Evolutionary conservation across 225 moss, liverwort and hornwort species (phyloP).

Genomic region (Physcomitrium patens): DNA sequence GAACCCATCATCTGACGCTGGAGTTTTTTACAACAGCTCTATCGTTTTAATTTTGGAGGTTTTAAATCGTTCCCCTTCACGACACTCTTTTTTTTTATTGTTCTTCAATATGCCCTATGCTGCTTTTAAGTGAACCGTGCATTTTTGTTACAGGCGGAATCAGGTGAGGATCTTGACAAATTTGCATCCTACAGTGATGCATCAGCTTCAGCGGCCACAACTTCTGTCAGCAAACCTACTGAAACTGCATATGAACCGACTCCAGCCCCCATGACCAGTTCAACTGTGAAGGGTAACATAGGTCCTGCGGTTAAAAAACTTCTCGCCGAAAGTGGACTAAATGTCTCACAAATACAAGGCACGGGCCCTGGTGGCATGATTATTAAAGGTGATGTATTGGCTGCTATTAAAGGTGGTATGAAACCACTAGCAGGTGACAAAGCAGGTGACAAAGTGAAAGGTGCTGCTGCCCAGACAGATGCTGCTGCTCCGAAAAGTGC

Average conservation of each 20-base stretch:
- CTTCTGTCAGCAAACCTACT: constrained; percentile 46
- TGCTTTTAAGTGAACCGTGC: constrained; percentile 1
- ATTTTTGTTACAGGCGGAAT: constrained; percentile 63
- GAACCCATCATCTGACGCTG: not conserved
- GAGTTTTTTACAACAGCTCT: not conserved
- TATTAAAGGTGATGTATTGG: constrained; percentile 88
- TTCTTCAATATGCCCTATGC: not conserved
- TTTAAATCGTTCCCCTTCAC: not conserved
- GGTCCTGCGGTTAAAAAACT: constrained; percentile 91
- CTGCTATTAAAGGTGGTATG: constrained; percentile 78
- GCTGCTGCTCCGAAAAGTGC: constrained; percentile 46
- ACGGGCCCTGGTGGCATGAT: constrained; percentile 91
- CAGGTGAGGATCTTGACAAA: constrained; percentile 64
- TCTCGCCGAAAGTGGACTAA: constrained; percentile 87
- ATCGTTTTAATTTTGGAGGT: constrained; percentile 7
- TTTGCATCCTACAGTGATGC: constrained; percentile 57
- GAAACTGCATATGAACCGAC: constrained; percentile 42
- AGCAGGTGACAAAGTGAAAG: constrained; percentile 40
- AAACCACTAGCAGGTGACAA: constrained; percentile 59
- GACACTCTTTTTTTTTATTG: not conserved
- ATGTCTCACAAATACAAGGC: constrained; percentile 76
- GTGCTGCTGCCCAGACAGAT: constrained; percentile 48
- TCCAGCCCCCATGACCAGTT: constrained; percentile 52
- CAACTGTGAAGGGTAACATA: constrained; percentile 52
- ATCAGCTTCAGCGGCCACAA: constrained; percentile 26